Evolutionary conservation across 805 yeast genomes (phyloP), one percentile per base, ranked within the genome.

Genomic region (Candida alai): DNA sequence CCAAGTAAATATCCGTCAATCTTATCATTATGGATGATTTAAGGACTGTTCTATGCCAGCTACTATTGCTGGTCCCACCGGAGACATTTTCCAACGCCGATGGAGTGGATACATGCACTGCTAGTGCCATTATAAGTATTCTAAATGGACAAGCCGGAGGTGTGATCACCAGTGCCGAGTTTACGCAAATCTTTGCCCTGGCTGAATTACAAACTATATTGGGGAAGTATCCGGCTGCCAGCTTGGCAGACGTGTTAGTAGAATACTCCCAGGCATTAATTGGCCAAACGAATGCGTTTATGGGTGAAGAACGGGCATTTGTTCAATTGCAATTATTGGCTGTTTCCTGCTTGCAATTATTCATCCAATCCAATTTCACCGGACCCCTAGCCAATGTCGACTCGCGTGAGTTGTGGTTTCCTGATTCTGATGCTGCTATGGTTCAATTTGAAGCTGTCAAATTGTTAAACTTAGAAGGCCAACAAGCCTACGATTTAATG

Each of bases 311-410:
- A 6, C 20, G 11, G 7, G 11, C 25, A 5, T 11, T 17, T 30
- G 24, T 29, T 12, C 56, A 57, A 26, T 42, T 56, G 21, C 68
- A 58, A 31, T 37, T 63, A n/a, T 28, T 71, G 12, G 84, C 85
- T 2, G 68, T 85, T 40, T 69, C 82, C 1, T 58, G 77, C 3
- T 59, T 86, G 17, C 88, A 87, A 51, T 52, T 74, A 1, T 89
- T 83, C 51, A 61, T 84, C 11, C 94, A 86, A 53, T 58, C 73
- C 32, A 89, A 89, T 54, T 85, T 71, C 56, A 85, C 95, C 0
- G 97, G 97, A 6, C 96, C 96, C 4, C 69, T 73, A 17, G 48
- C 76, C 2, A 68, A 70, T 4, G 44, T 63, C 15, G 57, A 55
- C 3, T 45, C 69, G 4, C 48, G 49, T 22, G 49, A 60, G n/a